Conservation (phyloP, 176 grass and related monocot species). For the Rhynchospora tenuis region DNA sequence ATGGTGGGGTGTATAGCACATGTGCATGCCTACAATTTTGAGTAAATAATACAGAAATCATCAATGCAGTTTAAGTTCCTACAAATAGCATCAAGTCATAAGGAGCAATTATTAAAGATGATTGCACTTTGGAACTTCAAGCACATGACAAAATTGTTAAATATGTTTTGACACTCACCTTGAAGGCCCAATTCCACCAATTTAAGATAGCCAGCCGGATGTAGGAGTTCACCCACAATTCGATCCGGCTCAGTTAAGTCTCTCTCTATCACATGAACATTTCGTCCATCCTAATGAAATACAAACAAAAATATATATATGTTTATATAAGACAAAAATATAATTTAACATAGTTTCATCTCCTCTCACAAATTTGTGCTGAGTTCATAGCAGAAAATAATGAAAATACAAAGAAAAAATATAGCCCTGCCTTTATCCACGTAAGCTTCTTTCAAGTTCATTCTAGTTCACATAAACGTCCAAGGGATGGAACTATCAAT, state of each 20-base stretch:
- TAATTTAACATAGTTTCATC: not conserved
- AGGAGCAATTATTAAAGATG: not conserved
- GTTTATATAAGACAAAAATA: too few relatives aligned
- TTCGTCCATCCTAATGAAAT: conserved; percentile 63
- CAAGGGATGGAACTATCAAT: not conserved
- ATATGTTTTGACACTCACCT: conserved; percentile 38
- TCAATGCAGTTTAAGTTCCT: not conserved
- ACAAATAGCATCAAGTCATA: not conserved
- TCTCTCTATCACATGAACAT: conserved; percentile 94
- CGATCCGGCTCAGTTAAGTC: conserved; percentile 89
- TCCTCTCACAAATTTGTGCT: not conserved
- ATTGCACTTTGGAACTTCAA: not conserved
- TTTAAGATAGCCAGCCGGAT: conserved; percentile 91
- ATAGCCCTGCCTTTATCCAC: not conserved
- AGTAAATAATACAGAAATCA: too few relatives aligned
- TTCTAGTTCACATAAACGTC: not conserved
- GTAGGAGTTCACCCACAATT: conserved; percentile 94
- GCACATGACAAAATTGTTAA: not conserved
- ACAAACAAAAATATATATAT: conserved; percentile 14
- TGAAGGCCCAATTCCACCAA: conserved; percentile 78
- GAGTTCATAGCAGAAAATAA: not conserved
- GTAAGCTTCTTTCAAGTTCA: not conserved
- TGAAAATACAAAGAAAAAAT: not conserved
- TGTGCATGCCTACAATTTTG: not conserved
- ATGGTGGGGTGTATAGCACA: not conserved